phyloP scores from a whole-genome alignment of 1,284 basidiomycete genomes.

The Earliella scabrosa region DNA sequence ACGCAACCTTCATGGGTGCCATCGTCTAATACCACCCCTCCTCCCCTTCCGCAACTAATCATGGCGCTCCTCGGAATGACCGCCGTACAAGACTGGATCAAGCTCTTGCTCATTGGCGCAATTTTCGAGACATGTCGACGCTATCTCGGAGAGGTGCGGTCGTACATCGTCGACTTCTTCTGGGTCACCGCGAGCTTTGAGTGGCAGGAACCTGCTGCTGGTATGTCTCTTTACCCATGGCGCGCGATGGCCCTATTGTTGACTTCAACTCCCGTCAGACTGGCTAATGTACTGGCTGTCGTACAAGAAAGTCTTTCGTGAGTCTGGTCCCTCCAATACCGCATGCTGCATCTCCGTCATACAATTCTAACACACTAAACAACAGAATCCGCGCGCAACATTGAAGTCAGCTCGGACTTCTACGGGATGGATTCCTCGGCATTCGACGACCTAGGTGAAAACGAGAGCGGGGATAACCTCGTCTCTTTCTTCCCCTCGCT shows the following conservation, averaged over 20 bases:
- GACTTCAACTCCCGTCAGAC: conserved; percentile 1
- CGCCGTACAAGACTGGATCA: conserved; percentile 65
- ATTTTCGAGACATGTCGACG: conserved; percentile 62
- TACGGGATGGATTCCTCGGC: neutral
- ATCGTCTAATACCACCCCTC: neutral
- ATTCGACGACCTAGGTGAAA: conserved; percentile 17
- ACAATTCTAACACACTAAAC: neutral
- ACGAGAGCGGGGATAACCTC: conserved; percentile 33
- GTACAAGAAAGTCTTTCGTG: conserved; percentile 15
- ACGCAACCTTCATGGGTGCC: neutral
- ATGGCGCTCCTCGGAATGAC: conserved; percentile 44
- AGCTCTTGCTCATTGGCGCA: conserved; percentile 65
- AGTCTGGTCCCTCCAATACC: neutral
- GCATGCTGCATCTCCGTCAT: too few species aligned
- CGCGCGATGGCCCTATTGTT: conserved; percentile 29
- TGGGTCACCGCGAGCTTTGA: conserved; percentile 68
- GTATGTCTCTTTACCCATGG: conserved; percentile 39
- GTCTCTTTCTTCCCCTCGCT: conserved; percentile 54
- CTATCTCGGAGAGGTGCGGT: conserved; percentile 45
- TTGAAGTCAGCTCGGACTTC: conserved; percentile 13
- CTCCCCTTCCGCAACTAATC: conserved; percentile 43
- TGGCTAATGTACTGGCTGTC: conserved; percentile 25
- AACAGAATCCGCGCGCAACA: conserved; percentile 9
- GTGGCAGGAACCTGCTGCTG: conserved; percentile 58
- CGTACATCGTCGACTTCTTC: conserved; percentile 51